These are phyloP conservation scores for Solanum pinnatisectum DNA, from an alignment of 257 asterid species.

Conservation along the genomic window DNA sequence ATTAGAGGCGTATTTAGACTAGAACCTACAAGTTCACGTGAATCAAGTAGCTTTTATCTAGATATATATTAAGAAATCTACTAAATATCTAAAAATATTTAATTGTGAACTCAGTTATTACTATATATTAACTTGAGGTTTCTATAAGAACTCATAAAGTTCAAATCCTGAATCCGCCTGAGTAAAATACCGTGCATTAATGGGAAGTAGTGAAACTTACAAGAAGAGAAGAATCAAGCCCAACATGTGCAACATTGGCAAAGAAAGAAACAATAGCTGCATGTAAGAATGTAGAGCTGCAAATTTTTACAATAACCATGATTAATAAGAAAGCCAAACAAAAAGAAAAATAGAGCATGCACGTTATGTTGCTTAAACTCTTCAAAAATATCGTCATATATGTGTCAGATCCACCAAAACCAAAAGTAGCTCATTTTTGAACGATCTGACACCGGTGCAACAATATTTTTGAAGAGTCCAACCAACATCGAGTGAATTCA, in stretches of 20 bases:
- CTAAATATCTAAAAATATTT: neutral
- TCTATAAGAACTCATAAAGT: neutral
- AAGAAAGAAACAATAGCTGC: slow-evolving; percentile 73
- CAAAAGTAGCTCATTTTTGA: rapidly evolving
- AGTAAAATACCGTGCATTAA: neutral
- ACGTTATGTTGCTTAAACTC: neutral
- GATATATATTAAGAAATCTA: neutral
- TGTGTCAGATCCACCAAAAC: neutral
- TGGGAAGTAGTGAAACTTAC: slow-evolving; percentile 19
- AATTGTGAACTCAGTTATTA: neutral
- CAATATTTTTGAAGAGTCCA: neutral
- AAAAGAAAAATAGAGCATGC: neutral
- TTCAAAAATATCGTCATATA: neutral
- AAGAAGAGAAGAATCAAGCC: slow-evolving; percentile 54
- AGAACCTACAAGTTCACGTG: neutral
- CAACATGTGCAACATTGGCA: slow-evolving; percentile 61
- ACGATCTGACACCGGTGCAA: rapidly evolving
- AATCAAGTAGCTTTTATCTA: neutral
- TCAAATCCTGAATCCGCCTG: neutral
- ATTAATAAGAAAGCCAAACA: neutral
- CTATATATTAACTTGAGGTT: neutral
- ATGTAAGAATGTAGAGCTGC: slow-evolving; percentile 68
- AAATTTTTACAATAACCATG: neutral
- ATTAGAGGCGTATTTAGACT: neutral
- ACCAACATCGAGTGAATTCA: neutral